Evolutionary conservation across 2,329 filamentous ascomycete genomes (phyloP), one percentile per base, ranked within the genome.

Genomic region (Stagonosporopsis rhizophila): DNA sequence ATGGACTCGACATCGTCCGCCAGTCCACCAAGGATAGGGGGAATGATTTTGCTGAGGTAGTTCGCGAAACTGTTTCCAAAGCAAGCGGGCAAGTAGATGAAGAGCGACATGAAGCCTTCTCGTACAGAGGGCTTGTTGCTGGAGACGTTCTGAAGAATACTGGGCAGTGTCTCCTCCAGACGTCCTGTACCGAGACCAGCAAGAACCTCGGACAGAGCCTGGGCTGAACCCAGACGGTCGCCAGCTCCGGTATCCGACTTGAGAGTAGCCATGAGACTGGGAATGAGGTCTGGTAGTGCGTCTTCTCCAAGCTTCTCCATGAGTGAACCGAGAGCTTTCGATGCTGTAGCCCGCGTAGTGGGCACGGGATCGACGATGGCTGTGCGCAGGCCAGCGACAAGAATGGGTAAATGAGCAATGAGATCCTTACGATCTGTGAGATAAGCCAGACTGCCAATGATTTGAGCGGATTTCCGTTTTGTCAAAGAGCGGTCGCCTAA

Each of bases 91-190:
- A 99, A 87, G 85, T 97, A 99, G 65, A 99, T 98, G 79, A 99
- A 99, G 37, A 99, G 85, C 7, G 95, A 97, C 95, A 99, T 99
- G 81, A 99, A 99, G 41, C 95, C 95, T 82, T 99, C 95, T 68
- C 95, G 88, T 62, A 99, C 92, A 51, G 92, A 87, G 17, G 95
- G 76, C 78, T 96, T 97, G 65, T 89, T 87, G 69, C 94, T 98
- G 66, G 92, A 88, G 64, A 96, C 94, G 70, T 99, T 99, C 71
- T 98, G 94, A 37, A 99, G 80, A 67, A 99, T 96, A 12, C 94
- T 97, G 35, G 95, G 96, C 41, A 99, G 81, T 5, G 93, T 98
- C 78, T 99, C 96, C 77, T 99, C 95, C 65, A 99, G 81, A 65
- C 95, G 90, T 46, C 89, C 85, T 1, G 95, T 99, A 64, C 96